Evolutionary conservation across 805 yeast genomes (phyloP).

Genomic region (Kregervanrija fluxuum): DNA sequence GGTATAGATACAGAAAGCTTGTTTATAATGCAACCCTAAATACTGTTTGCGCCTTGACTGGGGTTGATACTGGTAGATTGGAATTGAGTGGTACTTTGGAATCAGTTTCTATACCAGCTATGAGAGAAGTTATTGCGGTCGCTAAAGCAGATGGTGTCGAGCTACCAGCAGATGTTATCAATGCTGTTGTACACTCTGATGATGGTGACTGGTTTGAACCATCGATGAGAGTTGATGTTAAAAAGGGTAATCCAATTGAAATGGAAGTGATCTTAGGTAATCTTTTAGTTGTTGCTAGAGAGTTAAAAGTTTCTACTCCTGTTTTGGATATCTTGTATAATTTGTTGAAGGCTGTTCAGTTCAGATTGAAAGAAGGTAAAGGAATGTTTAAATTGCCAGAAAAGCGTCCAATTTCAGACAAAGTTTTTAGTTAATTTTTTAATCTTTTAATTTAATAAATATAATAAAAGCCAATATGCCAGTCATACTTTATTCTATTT

Average conservation of each 20-base stretch:
- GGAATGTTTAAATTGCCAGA: conserved; percentile 41
- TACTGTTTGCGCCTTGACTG: conserved; percentile 53
- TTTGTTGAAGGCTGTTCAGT: conserved; percentile 55
- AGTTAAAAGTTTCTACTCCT: conserved; percentile 49
- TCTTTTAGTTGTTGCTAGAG: conserved; percentile 43
- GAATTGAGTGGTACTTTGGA: conserved; percentile 37
- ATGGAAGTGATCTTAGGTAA: conserved; percentile 68
- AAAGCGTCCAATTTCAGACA: conserved; percentile 28
- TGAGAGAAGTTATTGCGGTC: conserved; percentile 57
- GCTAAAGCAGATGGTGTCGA: conserved; percentile 65
- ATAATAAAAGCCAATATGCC: not conserved
- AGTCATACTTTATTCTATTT: not conserved
- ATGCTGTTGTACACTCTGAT: conserved; percentile 48
- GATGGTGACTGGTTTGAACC: conserved; percentile 57
- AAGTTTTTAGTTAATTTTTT: conserved; percentile 6
- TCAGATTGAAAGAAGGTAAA: conserved; percentile 47
- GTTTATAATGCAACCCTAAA: conserved; percentile 65
- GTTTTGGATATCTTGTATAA: conserved; percentile 48
- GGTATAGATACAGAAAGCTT: conserved; percentile 57
- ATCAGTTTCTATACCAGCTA: conserved; percentile 46
- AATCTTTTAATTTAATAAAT: not conserved
- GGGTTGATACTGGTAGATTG: conserved; percentile 51
- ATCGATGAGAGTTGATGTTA: conserved; percentile 65
- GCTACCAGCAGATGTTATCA: conserved; percentile 42
- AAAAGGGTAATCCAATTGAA: conserved; percentile 63